Percentiles rank a stretch among this genome's conserved stretches.
Conservation (phyloP, 1,284 basidiomycete genomes). For the Rhodotorula mucilaginosa region DNA sequence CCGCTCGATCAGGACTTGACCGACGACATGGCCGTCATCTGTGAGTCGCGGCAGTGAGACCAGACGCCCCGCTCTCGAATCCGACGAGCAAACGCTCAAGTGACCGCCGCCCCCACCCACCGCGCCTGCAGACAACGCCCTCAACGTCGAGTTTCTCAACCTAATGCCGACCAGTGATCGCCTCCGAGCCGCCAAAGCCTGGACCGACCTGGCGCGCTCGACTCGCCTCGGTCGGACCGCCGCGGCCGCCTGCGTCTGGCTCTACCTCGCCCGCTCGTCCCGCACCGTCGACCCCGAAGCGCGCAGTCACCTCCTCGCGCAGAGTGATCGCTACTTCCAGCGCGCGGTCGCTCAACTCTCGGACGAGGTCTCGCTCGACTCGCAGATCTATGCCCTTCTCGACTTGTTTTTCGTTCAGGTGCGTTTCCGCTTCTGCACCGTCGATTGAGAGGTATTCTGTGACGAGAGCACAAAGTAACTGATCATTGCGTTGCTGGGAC, state of each 20-base stretch:
- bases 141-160: background rate
- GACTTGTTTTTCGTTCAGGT: conserved; percentile 1
- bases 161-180: conserved; percentile 2
- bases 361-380: conserved; percentile 1
- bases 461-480: background rate
- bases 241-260: background rate
- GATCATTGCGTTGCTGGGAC: background rate
- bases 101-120: too few relatives aligned
- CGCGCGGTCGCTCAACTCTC: background rate
- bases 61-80: too few relatives aligned
- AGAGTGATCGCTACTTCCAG: conserved; percentile 6
- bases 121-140: background rate
- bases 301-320: conserved; percentile 5
- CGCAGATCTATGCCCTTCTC: conserved; percentile 1
- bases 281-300: background rate
- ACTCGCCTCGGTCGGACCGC: conserved; percentile 1
- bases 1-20: background rate
- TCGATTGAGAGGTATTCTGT: background rate
- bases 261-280: conserved; percentile 2
- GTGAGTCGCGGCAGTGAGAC: background rate
- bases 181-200: background rate
- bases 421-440: too few relatives aligned
- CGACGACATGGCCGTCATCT: conserved; percentile 1
- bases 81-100: too few relatives aligned
- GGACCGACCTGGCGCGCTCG: conserved; percentile 6